Evolutionary conservation across 306 rosid species (phyloP).

Genomic region (Albizia julibrissin): DNA sequence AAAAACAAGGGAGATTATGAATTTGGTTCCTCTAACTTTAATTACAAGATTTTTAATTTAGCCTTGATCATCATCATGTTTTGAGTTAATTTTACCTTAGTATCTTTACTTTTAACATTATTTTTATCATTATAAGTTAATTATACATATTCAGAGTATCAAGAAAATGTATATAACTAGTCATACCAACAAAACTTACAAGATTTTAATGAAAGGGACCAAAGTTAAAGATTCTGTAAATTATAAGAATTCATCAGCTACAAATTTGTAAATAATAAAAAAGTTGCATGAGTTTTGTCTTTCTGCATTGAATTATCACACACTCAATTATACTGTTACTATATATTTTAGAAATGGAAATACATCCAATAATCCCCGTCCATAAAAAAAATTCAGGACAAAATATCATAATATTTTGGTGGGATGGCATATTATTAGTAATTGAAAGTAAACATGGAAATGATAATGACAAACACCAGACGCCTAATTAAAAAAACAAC

Average conservation of each 20-base stretch:
- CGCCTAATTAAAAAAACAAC: neutral
- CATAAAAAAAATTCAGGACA: neutral
- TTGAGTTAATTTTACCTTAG: neutral
- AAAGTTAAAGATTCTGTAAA: no score
- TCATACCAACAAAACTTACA: no score
- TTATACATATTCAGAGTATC: neutral
- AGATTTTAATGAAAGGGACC: no score
- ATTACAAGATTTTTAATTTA: no score
- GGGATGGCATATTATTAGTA: neutral
- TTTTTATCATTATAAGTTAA: no score
- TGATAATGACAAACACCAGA: neutral
- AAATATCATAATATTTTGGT: neutral
- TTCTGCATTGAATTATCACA: neutral
- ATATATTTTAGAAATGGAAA: neutral
- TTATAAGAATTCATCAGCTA: no score
- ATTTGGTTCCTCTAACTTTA: no score
- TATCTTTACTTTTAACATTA: neutral
- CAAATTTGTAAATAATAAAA: no score
- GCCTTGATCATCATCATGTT: no score
- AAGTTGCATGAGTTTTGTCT: no score
- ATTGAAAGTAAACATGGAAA: neutral
- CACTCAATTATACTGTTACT: no score
- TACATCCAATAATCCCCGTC: neutral
- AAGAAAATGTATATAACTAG: neutral
- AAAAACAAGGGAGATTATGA: neutral